Conservation (phyloP, 192 early-diverging fungal species). For the Backusella psychrophila region DNA sequence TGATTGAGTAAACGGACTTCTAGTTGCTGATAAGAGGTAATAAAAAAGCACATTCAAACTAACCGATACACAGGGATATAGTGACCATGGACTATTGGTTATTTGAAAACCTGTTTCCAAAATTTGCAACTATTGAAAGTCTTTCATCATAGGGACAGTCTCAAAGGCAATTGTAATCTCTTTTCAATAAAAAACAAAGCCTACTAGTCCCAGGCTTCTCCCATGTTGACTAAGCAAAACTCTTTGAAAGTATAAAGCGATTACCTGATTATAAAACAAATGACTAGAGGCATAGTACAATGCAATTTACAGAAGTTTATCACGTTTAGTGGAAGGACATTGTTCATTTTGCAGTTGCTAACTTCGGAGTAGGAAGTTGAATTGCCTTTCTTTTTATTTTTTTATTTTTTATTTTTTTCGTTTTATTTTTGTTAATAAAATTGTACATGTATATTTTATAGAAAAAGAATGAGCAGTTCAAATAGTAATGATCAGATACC, state of each 20-base stretch:
- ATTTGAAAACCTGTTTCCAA: neutral
- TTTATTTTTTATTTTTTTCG: neutral
- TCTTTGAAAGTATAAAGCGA: too few species aligned
- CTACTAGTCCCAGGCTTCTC: neutral
- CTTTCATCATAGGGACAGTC: neutral
- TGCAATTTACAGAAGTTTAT: too few species aligned
- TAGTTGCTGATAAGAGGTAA: too few species aligned
- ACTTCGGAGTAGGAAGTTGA: too few species aligned
- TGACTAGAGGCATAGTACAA: too few species aligned
- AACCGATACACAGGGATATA: too few species aligned
- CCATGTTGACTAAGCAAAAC: neutral
- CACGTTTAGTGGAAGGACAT: too few species aligned
- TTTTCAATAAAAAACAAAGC: neutral
- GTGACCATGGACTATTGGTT: neutral
- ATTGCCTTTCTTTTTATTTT: neutral
- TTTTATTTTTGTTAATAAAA: neutral
- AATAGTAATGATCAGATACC: slow-evolving; percentile 8
- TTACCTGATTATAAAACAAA: too few species aligned
- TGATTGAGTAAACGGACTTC: too few species aligned
- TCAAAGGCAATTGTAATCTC: neutral
- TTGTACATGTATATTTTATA: neutral
- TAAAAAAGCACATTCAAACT: too few species aligned
- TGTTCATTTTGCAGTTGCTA: too few species aligned
- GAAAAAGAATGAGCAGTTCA: neutral
- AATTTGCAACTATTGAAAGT: neutral